Evolutionary conservation across 768 basidiomycete genomes (phyloP).

Genomic region (Russula virescens): DNA sequence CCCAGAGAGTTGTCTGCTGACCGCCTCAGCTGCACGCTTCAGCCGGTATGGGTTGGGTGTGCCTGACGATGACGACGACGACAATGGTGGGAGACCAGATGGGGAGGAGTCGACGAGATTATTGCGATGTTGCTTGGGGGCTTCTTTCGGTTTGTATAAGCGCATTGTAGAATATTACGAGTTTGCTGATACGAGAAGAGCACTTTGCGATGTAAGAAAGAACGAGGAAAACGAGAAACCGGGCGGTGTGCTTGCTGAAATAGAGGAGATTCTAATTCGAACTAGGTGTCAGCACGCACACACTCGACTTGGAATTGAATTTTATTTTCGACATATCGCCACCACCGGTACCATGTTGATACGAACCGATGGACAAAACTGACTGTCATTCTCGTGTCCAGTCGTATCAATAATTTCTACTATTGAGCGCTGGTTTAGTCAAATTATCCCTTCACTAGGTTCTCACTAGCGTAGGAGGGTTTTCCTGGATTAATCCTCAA

Average conservation of each 20-base stretch:
- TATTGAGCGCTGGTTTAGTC: too few species aligned
- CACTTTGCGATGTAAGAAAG: constrained; percentile 15
- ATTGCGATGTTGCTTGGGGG: not conserved
- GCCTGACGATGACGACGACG: not conserved
- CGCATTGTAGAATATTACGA: constrained; percentile 19
- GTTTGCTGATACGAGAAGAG: constrained; percentile 11
- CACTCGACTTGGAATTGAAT: too few species aligned
- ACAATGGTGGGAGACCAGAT: not conserved
- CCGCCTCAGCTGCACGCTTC: constrained; percentile 14
- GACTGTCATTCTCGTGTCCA: too few species aligned
- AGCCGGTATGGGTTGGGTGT: not conserved
- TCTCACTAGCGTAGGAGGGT: too few species aligned
- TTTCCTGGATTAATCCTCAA: too few species aligned
- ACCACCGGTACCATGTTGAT: too few species aligned
- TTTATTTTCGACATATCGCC: too few species aligned
- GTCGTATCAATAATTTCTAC: too few species aligned
- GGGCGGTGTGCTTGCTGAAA: not conserved
- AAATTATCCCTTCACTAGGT: too few species aligned
- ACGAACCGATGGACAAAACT: too few species aligned
- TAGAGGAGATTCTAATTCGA: not conserved
- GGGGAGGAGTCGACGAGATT: not conserved
- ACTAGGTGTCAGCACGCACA: not conserved
- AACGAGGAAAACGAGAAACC: not conserved
- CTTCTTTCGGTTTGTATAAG: constrained; percentile 15
- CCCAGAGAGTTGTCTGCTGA: constrained; percentile 10